These are phyloP conservation scores for Erodium trifolium DNA, from an alignment of 441 rosid species.

Conservation along the genomic window DNA sequence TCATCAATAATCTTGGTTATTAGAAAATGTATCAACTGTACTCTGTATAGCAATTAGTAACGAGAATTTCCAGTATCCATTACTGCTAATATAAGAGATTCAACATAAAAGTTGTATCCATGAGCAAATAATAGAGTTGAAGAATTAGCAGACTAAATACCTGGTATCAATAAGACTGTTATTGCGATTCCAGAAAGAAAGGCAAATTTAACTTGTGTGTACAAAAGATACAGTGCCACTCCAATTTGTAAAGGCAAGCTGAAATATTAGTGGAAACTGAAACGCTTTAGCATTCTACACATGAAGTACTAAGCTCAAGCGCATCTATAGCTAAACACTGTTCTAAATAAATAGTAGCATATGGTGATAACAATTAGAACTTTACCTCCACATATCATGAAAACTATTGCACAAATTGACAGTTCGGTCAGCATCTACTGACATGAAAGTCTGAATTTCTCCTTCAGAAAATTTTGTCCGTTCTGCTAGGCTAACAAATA, in stretches of 20 bases:
- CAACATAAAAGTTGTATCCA: not conserved
- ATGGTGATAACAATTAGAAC: slow-evolving; percentile 9
- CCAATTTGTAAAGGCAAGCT: slow-evolving; percentile 96
- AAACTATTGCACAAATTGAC: slow-evolving; percentile 85
- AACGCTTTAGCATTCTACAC: slow-evolving; percentile 8
- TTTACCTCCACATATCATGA: slow-evolving; percentile 95
- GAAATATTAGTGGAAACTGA: slow-evolving; percentile 28
- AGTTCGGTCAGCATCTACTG: slow-evolving; percentile 91
- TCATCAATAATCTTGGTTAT: not conserved
- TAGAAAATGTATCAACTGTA: not conserved
- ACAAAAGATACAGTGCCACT: slow-evolving; percentile 74
- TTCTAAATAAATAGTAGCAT: not conserved
- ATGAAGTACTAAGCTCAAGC: slow-evolving; percentile 5
- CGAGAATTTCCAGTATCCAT: too few species aligned
- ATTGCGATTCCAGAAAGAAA: slow-evolving; percentile 79
- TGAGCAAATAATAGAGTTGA: slow-evolving; percentile 3
- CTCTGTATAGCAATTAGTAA: not conserved
- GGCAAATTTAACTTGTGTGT: slow-evolving; percentile 86
- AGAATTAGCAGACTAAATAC: slow-evolving; percentile 24
- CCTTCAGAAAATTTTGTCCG: slow-evolving; percentile 79
- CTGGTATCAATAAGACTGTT: slow-evolving; percentile 77
- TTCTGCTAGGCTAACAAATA: slow-evolving; percentile 61
- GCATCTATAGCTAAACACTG: slow-evolving; percentile 4
- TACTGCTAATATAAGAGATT: not conserved
- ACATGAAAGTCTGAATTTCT: slow-evolving; percentile 98